Percentiles rank a stretch among this genome's conserved stretches.
Evolutionary conservation across 2,329 filamentous ascomycete genomes (phyloP).

Genomic region (Calonectria crousiana): DNA sequence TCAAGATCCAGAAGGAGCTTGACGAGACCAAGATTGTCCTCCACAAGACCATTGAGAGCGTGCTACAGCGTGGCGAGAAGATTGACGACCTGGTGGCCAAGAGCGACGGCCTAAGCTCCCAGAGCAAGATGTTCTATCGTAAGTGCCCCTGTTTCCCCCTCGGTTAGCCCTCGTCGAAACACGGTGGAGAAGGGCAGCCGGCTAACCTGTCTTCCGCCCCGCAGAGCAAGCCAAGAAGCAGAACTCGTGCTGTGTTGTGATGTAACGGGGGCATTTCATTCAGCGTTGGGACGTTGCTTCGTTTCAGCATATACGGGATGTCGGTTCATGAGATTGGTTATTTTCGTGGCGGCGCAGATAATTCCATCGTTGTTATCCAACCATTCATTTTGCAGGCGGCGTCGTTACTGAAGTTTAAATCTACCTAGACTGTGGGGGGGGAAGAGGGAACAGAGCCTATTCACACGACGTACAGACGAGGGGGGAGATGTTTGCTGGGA

Average conservation of each 20-base stretch:
- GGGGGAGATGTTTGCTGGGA: conserved; percentile 18
- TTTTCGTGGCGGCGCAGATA: conserved; percentile 42
- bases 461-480: conserved; percentile 13
- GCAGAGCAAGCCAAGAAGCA: conserved; percentile 80
- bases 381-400: conserved; percentile 38
- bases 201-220: conserved; percentile 19
- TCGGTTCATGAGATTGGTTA: conserved; percentile 50
- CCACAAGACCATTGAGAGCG: conserved; percentile 95
- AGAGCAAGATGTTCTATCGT: conserved; percentile 99
- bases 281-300: conserved; percentile 48
- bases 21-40: conserved; percentile 98
- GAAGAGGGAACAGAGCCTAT: conserved; percentile 12
- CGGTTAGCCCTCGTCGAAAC: neutral
- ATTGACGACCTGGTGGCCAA: conserved; percentile 94
- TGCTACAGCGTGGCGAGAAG: conserved; percentile 92
- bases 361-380: conserved; percentile 41
- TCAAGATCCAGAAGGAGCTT: conserved; percentile 95
- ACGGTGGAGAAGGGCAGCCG: neutral
- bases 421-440: conserved; percentile 26
- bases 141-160: conserved; percentile 45
- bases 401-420: conserved; percentile 37
- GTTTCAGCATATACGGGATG: conserved; percentile 46
- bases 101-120: conserved; percentile 88
- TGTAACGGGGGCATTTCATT: conserved; percentile 61
- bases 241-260: conserved; percentile 80